Evolutionary conservation across 805 yeast genomes (phyloP).

Genomic region (Osmozyma mogii): DNA sequence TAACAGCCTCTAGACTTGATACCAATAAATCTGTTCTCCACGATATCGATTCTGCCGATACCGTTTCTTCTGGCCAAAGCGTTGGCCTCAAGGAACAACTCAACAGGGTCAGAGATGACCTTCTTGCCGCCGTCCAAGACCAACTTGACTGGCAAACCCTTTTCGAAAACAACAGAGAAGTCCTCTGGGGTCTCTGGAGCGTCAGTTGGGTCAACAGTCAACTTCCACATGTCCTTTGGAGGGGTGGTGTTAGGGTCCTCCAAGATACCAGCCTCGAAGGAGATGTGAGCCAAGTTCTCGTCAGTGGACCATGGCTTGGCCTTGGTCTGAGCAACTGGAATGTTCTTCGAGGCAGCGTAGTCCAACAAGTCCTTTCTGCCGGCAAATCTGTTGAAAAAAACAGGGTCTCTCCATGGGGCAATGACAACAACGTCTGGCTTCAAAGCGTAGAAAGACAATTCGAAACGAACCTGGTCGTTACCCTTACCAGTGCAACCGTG

Average conservation of each 20-base stretch:
- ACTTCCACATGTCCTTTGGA: conserved; percentile 99
- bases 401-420: conserved; percentile 99
- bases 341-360: conserved; percentile 85
- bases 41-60: conserved; percentile 98
- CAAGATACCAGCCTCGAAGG: conserved; percentile 98
- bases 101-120: conserved; percentile 77
- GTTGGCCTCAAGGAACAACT: conserved; percentile 86
- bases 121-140: conserved; percentile 54
- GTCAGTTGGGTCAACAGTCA: conserved; percentile 90
- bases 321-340: conserved; percentile 94
- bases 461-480: conserved; percentile 98
- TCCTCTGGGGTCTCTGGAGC: conserved; percentile 94
- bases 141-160: conserved; percentile 85
- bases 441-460: conserved; percentile 92
- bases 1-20: conserved; percentile 99
- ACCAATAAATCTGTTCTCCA: conserved; percentile 98
- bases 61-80: conserved; percentile 97
- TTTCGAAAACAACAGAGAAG: conserved; percentile 69
- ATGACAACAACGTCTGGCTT: conserved; percentile 95
- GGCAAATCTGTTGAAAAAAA: conserved; percentile 87
- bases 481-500: conserved; percentile 99
- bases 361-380: conserved; percentile 96
- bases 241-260: conserved; percentile 99
- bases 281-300: conserved; percentile 98
- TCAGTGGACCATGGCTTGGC: conserved; percentile 99